phyloP scores from a whole-genome alignment of 352 stramenopile species.

The Pythium phragmiticola region DNA sequence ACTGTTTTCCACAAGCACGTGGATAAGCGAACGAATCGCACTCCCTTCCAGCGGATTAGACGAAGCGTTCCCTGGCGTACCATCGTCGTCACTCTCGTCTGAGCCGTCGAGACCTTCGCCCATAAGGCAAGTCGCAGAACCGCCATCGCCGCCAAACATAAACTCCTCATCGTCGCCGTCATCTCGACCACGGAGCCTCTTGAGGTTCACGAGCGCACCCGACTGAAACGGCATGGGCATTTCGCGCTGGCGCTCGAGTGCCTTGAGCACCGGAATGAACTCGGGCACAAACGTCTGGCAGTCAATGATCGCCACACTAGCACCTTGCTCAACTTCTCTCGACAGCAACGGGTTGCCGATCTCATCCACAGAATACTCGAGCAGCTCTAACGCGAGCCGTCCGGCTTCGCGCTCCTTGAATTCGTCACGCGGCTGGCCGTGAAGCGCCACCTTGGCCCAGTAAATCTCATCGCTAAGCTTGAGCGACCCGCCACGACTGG shows the following conservation, averaged over 20 bases:
- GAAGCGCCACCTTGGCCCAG: conserved; percentile 75
- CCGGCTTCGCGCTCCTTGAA: conserved; percentile 57
- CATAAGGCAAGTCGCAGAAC: not conserved
- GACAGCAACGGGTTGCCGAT: conserved; percentile 50
- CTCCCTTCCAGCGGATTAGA: not conserved
- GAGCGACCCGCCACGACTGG: conserved; percentile 46
- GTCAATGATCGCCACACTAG: conserved; percentile 79
- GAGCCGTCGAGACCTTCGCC: conserved; percentile 5
- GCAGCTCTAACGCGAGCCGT: conserved; percentile 63
- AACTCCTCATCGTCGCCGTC: not conserved
- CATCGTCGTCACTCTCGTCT: conserved; percentile 13
- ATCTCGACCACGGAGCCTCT: not conserved
- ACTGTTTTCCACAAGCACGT: conserved; percentile 54
- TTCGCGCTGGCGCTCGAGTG: conserved; percentile 71
- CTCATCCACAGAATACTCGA: conserved; percentile 65
- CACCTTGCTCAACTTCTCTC: conserved; percentile 48
- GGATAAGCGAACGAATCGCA: conserved; percentile 29
- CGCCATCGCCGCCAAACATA: not conserved
- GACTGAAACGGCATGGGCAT: conserved; percentile 74
- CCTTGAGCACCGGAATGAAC: conserved; percentile 83
- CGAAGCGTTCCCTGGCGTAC: not conserved
- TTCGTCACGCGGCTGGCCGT: conserved; percentile 70
- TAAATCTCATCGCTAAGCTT: conserved; percentile 53
- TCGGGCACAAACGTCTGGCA: conserved; percentile 87
- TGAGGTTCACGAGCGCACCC: conserved; percentile 71